These are phyloP conservation scores for Cichorium intybus DNA, from an alignment of 140 eudicot genomes.

Conservation along the genomic window DNA sequence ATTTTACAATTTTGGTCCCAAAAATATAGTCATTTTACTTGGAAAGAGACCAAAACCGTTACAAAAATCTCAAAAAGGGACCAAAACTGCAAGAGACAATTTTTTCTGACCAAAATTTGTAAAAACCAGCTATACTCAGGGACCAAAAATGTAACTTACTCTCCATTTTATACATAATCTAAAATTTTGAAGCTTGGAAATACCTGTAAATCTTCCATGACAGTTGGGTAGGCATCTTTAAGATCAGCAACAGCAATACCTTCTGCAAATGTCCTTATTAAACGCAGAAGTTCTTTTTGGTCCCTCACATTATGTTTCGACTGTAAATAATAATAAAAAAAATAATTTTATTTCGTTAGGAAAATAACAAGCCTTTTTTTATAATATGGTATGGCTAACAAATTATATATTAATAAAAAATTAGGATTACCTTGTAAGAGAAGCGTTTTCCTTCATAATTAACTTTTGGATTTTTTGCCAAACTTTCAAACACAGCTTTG, in stretches of 20 bases:
- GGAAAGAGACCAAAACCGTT: not conserved
- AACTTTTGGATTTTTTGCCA: slow-evolving; percentile 70
- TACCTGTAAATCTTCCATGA: slow-evolving; percentile 88
- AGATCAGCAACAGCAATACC: slow-evolving; percentile 77
- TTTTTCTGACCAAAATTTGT: not conserved
- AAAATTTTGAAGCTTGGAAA: not conserved
- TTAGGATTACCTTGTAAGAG: slow-evolving; percentile 68
- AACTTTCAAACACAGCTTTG: slow-evolving; percentile 76
- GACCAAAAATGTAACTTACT: not conserved
- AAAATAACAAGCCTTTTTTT: too few relatives aligned
- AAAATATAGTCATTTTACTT: not conserved
- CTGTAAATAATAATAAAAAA: slow-evolving; percentile 30
- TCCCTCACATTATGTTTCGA: slow-evolving; percentile 57
- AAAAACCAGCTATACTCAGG: not conserved
- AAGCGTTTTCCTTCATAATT: slow-evolving; percentile 61
- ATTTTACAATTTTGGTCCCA: not conserved
- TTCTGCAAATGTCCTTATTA: slow-evolving; percentile 54
- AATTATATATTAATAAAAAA: not conserved
- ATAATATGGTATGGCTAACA: not conserved
- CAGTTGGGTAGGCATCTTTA: slow-evolving; percentile 76
- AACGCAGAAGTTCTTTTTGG: slow-evolving; percentile 41
- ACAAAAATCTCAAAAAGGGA: too few relatives aligned
- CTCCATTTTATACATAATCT: not conserved
- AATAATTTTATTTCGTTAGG: not conserved
- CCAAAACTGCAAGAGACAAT: not conserved